Percentiles rank a stretch among this genome's conserved stretches.
Evolutionary conservation across 2,329 filamentous ascomycete genomes (phyloP).

Genomic region (Tolypocladium endophyticum): DNA sequence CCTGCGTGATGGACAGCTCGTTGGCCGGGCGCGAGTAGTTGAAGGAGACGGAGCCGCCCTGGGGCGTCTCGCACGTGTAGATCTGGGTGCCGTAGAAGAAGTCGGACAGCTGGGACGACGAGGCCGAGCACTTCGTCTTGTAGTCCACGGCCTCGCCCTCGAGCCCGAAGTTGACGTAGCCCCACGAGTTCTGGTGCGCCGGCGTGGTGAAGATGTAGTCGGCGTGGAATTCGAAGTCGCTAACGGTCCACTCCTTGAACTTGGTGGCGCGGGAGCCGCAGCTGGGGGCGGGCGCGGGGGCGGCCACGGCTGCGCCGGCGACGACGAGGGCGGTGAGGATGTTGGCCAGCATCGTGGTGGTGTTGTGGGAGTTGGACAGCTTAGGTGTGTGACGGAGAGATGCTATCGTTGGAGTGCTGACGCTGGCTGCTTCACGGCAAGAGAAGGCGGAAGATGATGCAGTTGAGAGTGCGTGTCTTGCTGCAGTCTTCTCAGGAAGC

Average conservation of each 20-base stretch:
- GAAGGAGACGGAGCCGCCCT: conserved; percentile 25
- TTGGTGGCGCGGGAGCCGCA: conserved; percentile 12
- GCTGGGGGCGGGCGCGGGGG: conserved; percentile 1
- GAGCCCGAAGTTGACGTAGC: conserved; percentile 38
- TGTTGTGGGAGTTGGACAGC: no score
- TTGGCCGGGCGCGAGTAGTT: conserved; percentile 26
- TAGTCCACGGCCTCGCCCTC: conserved; percentile 31
- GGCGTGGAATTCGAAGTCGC: conserved; percentile 37
- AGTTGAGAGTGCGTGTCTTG: not conserved
- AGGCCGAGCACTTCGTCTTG: conserved; percentile 25
- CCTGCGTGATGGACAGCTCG: conserved; percentile 34
- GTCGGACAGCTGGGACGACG: conserved; percentile 30
- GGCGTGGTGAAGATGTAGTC: conserved; percentile 38
- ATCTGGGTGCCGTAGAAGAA: conserved; percentile 38
- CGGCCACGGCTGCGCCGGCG: conserved; percentile 12
- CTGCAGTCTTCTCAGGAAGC: not conserved
- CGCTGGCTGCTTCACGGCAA: not conserved
- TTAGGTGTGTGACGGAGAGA: not conserved
- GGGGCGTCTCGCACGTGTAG: conserved; percentile 31
- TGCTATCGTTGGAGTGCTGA: not conserved
- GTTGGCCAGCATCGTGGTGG: conserved; percentile 9
- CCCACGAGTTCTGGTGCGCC: conserved; percentile 38
- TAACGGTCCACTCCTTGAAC: conserved; percentile 25
- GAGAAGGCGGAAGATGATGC: not conserved
- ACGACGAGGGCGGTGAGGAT: conserved; percentile 12